Percentiles rank a stretch among this genome's conserved stretches.
Conservation (phyloP, 768 basidiomycete species). For the Obba rivulosa region DNA sequence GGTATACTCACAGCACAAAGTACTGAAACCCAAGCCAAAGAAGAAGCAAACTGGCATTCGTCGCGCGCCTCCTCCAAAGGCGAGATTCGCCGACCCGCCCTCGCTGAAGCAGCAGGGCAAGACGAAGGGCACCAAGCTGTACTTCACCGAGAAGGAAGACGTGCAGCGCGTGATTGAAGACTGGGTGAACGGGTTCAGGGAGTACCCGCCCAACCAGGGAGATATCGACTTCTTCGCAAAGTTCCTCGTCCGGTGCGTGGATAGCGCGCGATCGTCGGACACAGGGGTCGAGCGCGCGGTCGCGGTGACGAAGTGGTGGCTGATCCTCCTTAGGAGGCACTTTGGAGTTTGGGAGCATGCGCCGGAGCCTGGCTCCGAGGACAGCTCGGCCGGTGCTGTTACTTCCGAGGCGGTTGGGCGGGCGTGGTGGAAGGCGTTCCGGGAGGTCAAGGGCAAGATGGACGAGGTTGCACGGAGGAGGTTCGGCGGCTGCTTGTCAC, state of each 20-base stretch:
- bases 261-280: constrained; percentile 49
- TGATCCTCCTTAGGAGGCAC: constrained; percentile 56
- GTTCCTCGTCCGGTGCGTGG: constrained; percentile 65
- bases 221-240: constrained; percentile 74
- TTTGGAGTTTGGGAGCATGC: constrained; percentile 54
- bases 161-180: constrained; percentile 64
- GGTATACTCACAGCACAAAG: constrained; percentile 31
- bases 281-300: constrained; percentile 66
- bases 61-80: constrained; percentile 49
- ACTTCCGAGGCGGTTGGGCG: constrained; percentile 44
- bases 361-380: constrained; percentile 12
- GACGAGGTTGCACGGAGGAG: constrained; percentile 58
- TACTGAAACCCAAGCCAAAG: constrained; percentile 43
- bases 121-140: constrained; percentile 45
- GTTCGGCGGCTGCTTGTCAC: constrained; percentile 67
- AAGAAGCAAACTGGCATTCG: constrained; percentile 35
- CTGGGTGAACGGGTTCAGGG: constrained; percentile 67
- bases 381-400: constrained; percentile 29
- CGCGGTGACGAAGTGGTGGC: constrained; percentile 79
- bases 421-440: constrained; percentile 82
- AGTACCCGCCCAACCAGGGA: constrained; percentile 59
- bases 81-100: constrained; percentile 43
- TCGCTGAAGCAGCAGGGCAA: constrained; percentile 52
- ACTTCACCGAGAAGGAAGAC: constrained; percentile 62
- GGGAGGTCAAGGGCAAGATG: constrained; percentile 60